Percentiles rank a stretch among this genome's conserved stretches.
These are phyloP conservation scores for Curvularia eragrostidis DNA, from an alignment of 2,329 filamentous ascomycete genomes.

Conservation along the genomic window DNA sequence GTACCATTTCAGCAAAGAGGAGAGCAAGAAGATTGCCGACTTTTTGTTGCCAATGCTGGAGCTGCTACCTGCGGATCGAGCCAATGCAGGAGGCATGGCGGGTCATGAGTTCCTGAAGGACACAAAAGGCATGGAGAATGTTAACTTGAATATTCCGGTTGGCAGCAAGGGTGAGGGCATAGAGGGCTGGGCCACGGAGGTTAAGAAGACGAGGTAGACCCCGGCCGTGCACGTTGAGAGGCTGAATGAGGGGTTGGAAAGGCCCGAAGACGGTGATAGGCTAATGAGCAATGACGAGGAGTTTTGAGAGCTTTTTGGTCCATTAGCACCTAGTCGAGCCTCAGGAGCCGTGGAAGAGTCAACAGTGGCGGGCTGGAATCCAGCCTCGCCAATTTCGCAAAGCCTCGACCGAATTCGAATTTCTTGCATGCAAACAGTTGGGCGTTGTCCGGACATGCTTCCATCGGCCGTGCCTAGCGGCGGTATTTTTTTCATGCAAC, in stretches of 20 bases:
- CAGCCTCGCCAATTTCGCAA: not conserved
- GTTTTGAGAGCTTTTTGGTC: constrained; percentile 1
- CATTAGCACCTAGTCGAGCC: not conserved
- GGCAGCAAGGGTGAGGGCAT: constrained; percentile 90
- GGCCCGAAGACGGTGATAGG: not conserved
- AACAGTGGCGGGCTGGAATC: not conserved
- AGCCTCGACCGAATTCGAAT: not conserved
- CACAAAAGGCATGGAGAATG: constrained; percentile 84
- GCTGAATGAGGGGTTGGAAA: not conserved
- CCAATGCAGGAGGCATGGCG: constrained; percentile 95
- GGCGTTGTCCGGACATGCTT: not conserved
- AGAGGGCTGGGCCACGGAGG: constrained; percentile 88
- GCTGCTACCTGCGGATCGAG: constrained; percentile 82
- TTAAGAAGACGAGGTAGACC: constrained; percentile 64
- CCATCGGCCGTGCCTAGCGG: not conserved
- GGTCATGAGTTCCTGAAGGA: constrained; percentile 82
- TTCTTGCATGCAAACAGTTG: not conserved
- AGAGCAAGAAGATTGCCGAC: constrained; percentile 77
- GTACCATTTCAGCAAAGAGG: constrained; percentile 89
- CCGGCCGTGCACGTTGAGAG: not conserved
- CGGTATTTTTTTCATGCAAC: not conserved
- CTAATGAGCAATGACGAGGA: constrained; percentile 7
- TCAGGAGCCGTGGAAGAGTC: not conserved
- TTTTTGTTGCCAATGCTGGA: constrained; percentile 93
- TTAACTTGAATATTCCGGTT: constrained; percentile 76